These are phyloP conservation scores for Pseudogymnoascus sp. DNA, from an alignment of 2,329 filamentous ascomycete genomes.

Conservation along the genomic window DNA sequence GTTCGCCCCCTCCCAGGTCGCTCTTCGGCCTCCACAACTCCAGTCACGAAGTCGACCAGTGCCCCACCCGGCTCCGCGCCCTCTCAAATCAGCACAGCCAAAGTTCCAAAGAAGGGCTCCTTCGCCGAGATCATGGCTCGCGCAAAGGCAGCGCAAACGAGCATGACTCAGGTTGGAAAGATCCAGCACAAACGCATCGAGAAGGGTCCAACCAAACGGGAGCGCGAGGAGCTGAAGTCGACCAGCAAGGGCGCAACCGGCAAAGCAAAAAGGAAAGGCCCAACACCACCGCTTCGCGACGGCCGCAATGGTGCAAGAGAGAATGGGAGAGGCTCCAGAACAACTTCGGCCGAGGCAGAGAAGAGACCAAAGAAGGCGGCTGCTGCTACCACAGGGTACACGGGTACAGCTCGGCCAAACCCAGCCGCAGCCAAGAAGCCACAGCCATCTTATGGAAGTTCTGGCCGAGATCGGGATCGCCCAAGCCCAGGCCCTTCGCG, in stretches of 20 bases:
- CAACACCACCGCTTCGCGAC: slow-evolving; percentile 15
- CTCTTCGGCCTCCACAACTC: slow-evolving; percentile 25
- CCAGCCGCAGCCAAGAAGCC: slow-evolving; percentile 34
- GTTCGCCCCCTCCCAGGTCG: slow-evolving; percentile 13
- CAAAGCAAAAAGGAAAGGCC: slow-evolving; percentile 22
- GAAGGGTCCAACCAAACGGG: slow-evolving; percentile 52
- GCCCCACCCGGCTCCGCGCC: neutral
- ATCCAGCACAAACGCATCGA: slow-evolving; percentile 71
- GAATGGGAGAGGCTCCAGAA: slow-evolving; percentile 23
- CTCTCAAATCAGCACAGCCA: slow-evolving; percentile 9
- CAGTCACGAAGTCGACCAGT: slow-evolving; percentile 33
- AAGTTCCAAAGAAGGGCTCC: slow-evolving; percentile 62
- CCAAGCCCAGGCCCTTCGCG: slow-evolving; percentile 30
- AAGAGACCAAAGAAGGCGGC: slow-evolving; percentile 59
- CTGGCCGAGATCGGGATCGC: slow-evolving; percentile 17
- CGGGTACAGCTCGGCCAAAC: slow-evolving; percentile 57
- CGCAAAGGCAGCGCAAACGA: slow-evolving; percentile 58
- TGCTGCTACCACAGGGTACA: slow-evolving; percentile 57
- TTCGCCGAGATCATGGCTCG: slow-evolving; percentile 69
- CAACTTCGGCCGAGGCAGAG: slow-evolving; percentile 32
- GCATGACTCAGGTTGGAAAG: slow-evolving; percentile 57
- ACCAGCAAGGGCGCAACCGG: slow-evolving; percentile 18
- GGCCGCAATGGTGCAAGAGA: slow-evolving; percentile 15
- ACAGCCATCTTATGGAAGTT: slow-evolving; percentile 17
- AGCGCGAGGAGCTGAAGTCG: slow-evolving; percentile 28